Conservation (phyloP, 306 rosid species). For the Corylus avellana region DNA sequence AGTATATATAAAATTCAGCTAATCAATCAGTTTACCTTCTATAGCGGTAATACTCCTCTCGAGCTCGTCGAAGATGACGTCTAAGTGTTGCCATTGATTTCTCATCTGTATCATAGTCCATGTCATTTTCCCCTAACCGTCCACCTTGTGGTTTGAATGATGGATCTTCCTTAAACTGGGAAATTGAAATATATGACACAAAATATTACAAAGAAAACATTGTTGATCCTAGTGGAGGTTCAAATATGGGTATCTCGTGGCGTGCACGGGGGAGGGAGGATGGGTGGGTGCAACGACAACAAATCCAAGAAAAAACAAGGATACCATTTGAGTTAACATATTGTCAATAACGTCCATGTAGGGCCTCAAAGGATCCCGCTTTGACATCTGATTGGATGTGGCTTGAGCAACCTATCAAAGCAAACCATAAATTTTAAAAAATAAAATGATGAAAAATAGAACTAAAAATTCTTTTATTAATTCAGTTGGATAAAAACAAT, state of each 20-base stretch:
- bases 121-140: constrained; percentile 79
- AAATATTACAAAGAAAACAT: constrained; percentile 29
- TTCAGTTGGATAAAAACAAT: not conserved
- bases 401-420: constrained; percentile 85
- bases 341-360: constrained; percentile 84
- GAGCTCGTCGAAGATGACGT: constrained; percentile 90
- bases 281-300: not conserved
- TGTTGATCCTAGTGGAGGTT: constrained; percentile 3
- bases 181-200: constrained; percentile 23
- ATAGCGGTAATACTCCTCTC: constrained; percentile 87
- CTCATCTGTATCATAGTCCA: constrained; percentile 98
- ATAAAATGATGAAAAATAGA: not conserved
- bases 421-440: constrained; percentile 18
- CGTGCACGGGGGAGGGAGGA: not conserved
- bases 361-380: constrained; percentile 90
- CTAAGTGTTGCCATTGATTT: constrained; percentile 97
- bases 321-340: constrained; percentile 83
- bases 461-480: not conserved
- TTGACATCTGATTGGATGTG: constrained; percentile 92
- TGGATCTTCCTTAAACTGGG: constrained; percentile 87
- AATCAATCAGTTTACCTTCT: constrained; percentile 65
- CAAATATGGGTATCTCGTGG: too few species aligned
- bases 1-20: not conserved
- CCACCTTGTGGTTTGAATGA: constrained; percentile 98
- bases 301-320: constrained; percentile 7